Conservation (phyloP, 116 monocot genomes). For the Phalaenopsis hybrid region DNA sequence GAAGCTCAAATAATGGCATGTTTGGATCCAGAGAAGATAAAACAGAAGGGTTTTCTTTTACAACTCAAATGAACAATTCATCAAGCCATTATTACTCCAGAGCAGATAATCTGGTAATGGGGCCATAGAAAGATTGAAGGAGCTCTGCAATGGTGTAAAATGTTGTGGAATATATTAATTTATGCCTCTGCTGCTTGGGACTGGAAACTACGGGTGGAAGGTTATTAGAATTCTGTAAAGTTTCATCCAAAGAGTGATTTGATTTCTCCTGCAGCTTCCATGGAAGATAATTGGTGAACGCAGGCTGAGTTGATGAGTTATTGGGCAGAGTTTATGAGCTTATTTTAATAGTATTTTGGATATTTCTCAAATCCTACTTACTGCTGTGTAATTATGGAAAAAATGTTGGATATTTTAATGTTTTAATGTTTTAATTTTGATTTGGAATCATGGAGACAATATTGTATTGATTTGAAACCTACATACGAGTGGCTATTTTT, state of each 20-base stretch:
- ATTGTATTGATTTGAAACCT: too few relatives aligned
- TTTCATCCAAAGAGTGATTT: background rate
- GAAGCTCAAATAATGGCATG: conserved; percentile 14
- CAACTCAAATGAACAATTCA: conserved; percentile 27
- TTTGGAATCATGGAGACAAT: too few relatives aligned
- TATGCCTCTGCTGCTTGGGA: background rate
- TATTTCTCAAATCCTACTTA: too few relatives aligned
- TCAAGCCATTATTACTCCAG: conserved; percentile 43
- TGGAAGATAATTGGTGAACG: background rate
- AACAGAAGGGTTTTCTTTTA: conserved; percentile 57
- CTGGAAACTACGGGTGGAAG: background rate
- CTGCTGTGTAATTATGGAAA: too few relatives aligned
- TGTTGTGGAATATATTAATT: background rate
- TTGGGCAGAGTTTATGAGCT: too few relatives aligned
- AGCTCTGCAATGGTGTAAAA: background rate
- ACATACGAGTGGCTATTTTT: too few relatives aligned
- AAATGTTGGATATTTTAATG: too few relatives aligned
- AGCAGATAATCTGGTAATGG: conserved; percentile 64
- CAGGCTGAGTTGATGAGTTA: too few relatives aligned
- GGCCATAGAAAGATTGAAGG: conserved; percentile 26
- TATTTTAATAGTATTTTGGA: too few relatives aligned
- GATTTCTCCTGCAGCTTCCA: background rate
- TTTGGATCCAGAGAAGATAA: conserved; percentile 33
- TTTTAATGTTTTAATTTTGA: too few relatives aligned
- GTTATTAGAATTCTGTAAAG: background rate